phyloP scores from a whole-genome alignment of 768 basidiomycete genomes.

The Heimioporus sp. region DNA sequence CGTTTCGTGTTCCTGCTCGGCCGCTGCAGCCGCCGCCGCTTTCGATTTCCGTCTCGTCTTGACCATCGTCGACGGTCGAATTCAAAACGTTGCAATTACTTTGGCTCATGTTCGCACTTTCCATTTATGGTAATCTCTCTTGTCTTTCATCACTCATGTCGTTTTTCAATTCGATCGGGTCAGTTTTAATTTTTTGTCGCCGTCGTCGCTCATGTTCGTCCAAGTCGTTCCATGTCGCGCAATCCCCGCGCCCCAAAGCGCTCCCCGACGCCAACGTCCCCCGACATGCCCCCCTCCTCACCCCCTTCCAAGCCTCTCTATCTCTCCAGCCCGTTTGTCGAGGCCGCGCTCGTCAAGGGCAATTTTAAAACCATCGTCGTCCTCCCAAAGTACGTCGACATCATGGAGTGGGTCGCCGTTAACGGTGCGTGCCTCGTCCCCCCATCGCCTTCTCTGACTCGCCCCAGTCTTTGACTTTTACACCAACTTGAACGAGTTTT shows the following conservation, averaged over 20 bases:
- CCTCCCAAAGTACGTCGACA: constrained; percentile 92
- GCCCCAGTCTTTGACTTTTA: constrained; percentile 92
- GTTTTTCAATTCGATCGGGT: constrained; percentile 84
- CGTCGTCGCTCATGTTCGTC: no score
- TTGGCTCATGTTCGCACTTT: constrained; percentile 15
- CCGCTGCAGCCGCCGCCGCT: constrained; percentile 39
- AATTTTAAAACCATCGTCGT: constrained; percentile 99
- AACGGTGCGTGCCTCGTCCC: constrained; percentile 57
- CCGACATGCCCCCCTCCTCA: constrained; percentile 40
- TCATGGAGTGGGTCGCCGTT: constrained; percentile 96
- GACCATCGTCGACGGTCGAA: constrained; percentile 33
- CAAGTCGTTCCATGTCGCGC: constrained; percentile 74
- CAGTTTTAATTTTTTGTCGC: constrained; percentile 22
- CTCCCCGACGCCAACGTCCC: constrained; percentile 71
- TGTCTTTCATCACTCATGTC: constrained; percentile 49
- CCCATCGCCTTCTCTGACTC: no score
- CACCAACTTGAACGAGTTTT: constrained; percentile 95
- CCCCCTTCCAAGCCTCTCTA: constrained; percentile 65
- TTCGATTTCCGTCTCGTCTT: constrained; percentile 66
- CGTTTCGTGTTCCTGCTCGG: constrained; percentile 33
- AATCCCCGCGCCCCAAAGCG: constrained; percentile 68
- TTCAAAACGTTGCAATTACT: constrained; percentile 38
- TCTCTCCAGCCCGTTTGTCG: constrained; percentile 91
- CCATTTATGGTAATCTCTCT: constrained; percentile 2
- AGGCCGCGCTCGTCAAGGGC: constrained; percentile 93